Evolutionary conservation across 164 flowering plant species (phyloP), one percentile per base, ranked within the genome.

Genomic region (Piper betle): DNA sequence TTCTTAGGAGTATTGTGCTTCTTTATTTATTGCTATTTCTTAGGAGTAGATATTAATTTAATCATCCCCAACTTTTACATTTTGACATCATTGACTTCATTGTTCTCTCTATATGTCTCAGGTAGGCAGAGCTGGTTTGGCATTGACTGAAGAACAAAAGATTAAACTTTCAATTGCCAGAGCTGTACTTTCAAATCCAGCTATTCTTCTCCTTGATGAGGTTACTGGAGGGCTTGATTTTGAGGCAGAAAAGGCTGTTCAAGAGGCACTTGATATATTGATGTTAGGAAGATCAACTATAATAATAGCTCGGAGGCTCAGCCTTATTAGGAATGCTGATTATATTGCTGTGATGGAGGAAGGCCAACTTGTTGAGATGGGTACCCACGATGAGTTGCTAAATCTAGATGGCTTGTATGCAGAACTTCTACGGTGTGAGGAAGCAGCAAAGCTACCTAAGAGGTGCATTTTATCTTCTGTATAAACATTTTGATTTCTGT

Each of bases 341-440:
- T 93, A 83, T 71, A 90, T 93, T 63, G 98, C 98, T 73, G 98
- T 90, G 65, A 93, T 93, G 98, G 98, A 93, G 78, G 98, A 93
- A 68, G 98, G 98, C 46, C 98, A 84, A 62, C 94, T 93, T 68
- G 94, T 93, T 68, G 98, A 93, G 78, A 90, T 90, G 88, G 97
- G 98, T 61, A 93, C 98, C 10, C 98, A 93, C 82, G 98, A 90
- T 73, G 98, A 93, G 69, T 70, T 93, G 65, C 57, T 82, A 56
- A 62, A 69, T 55, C 72, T 79, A 60, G 87, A 84, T 81, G 96
- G 97, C 58, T 74, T 93, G 41, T 90, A 93, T 75, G 85, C 96
- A 37, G 97, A 93, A 73, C 96, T 93, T 69, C 91, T 93, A 20
- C 84, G 78, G 63, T 76, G 72, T 66, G 79, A 76, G 68, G 79